phyloP scores from a whole-genome alignment of 2,329 filamentous ascomycete species.

The Aspergillus bombycis region DNA sequence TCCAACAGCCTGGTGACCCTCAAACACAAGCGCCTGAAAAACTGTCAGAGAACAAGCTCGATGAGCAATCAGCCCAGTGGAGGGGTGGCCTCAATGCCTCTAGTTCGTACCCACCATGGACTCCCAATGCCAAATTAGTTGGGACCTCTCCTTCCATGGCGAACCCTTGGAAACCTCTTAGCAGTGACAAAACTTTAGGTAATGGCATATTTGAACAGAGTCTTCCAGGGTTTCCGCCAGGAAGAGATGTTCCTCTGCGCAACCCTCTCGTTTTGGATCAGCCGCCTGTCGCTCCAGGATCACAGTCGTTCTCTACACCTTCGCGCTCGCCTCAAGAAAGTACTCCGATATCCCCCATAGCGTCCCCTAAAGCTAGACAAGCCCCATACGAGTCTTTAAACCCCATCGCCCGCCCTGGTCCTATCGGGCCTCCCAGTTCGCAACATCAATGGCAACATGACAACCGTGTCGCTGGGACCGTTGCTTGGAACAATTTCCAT shows the following conservation, averaged over 20 bases:
- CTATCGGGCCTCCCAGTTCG: constrained; percentile 50
- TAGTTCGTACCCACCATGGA: constrained; percentile 43
- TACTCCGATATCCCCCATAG: constrained; percentile 37
- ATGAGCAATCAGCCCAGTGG: constrained; percentile 42
- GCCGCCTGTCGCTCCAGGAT: constrained; percentile 36
- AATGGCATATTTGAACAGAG: constrained; percentile 65
- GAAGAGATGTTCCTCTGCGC: constrained; percentile 46
- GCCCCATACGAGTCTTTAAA: constrained; percentile 42
- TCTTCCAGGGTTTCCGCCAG: constrained; percentile 52
- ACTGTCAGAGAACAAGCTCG: constrained; percentile 29
- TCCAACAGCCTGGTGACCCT: constrained; percentile 27
- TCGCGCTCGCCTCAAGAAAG: constrained; percentile 38
- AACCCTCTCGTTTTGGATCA: constrained; percentile 45
- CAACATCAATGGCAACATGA: constrained; percentile 39
- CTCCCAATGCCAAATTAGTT: constrained; percentile 38
- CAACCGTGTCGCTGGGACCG: constrained; percentile 31
- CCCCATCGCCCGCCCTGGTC: constrained; percentile 47
- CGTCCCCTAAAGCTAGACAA: constrained; percentile 44
- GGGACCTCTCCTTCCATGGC: constrained; percentile 38
- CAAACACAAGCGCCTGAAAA: constrained; percentile 25
- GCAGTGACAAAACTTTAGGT: constrained; percentile 60
- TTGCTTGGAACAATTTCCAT: constrained; percentile 51
- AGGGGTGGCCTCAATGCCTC: constrained; percentile 41
- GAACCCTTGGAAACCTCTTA: constrained; percentile 64
- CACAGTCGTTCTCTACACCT: constrained; percentile 35